Conservation (phyloP, 768 basidiomycete genomes). For the Amanita pallidorosea region DNA sequence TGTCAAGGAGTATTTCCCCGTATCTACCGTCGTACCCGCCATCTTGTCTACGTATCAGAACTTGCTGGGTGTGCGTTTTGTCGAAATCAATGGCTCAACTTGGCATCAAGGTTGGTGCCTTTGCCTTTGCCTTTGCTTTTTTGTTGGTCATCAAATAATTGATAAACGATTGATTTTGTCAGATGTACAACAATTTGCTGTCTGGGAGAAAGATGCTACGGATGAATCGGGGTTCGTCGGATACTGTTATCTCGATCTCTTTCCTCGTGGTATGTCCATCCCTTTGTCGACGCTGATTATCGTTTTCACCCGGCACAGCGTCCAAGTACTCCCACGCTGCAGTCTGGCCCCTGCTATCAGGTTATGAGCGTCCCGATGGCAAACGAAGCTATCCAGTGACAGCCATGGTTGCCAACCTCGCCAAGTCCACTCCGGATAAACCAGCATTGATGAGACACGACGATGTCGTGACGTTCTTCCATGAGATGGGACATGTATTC, state of each 20-base stretch:
- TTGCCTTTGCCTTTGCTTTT: no score
- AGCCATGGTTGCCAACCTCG: slow-evolving; percentile 87
- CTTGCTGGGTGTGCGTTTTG: slow-evolving; percentile 67
- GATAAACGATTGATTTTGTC: neutral
- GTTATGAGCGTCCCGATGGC: slow-evolving; percentile 46
- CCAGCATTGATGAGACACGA: slow-evolving; percentile 83
- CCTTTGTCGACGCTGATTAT: neutral
- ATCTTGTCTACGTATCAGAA: slow-evolving; percentile 81
- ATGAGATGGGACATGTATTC: slow-evolving; percentile 79
- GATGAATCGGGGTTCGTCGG: slow-evolving; percentile 69
- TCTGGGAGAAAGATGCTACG: slow-evolving; percentile 73
- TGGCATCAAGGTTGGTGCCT: slow-evolving; percentile 69
- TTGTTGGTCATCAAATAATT: neutral
- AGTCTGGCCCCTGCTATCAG: slow-evolving; percentile 68
- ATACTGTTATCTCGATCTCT: slow-evolving; percentile 82
- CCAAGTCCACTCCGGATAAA: slow-evolving; percentile 71
- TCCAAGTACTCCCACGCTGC: slow-evolving; percentile 83
- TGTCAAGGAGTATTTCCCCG: slow-evolving; percentile 88
- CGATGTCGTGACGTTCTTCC: slow-evolving; percentile 87
- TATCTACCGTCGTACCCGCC: slow-evolving; percentile 69
- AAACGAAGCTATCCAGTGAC: slow-evolving; percentile 61
- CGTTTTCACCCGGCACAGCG: slow-evolving; percentile 22
- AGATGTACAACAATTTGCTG: slow-evolving; percentile 79
- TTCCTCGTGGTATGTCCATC: slow-evolving; percentile 53
- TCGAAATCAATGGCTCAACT: slow-evolving; percentile 45